These are phyloP conservation scores for Staphylotrichum tortipilum DNA, from an alignment of 495 filamentous ascomycete genomes.

Conservation along the genomic window DNA sequence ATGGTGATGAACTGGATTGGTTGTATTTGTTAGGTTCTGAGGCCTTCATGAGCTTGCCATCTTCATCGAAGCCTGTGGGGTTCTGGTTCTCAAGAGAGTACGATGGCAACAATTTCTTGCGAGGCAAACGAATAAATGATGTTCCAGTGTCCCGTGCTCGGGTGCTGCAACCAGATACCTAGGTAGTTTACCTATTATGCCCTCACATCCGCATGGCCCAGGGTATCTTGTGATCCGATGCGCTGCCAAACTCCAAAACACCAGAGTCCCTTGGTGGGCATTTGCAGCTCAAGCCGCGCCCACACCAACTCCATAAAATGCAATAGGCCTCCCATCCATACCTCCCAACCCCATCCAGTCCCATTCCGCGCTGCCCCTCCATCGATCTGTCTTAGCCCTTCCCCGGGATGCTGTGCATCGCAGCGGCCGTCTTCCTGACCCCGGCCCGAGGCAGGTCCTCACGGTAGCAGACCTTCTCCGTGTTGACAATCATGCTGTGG, in stretches of 20 bases:
- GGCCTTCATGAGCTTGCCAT: too few species aligned
- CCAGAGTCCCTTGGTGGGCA: too few species aligned
- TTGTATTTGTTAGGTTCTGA: too few species aligned
- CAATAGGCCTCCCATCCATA: too few species aligned
- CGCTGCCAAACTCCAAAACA: slow-evolving; percentile 4
- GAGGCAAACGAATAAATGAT: too few species aligned
- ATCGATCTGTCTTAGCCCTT: slow-evolving; percentile 14
- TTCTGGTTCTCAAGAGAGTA: too few species aligned
- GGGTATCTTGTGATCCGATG: slow-evolving; percentile 2
- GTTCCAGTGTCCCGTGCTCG: background rate
- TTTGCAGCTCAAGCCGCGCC: too few species aligned
- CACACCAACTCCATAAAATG: too few species aligned
- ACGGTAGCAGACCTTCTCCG: slow-evolving; percentile 26
- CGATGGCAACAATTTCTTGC: too few species aligned
- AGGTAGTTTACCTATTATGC: background rate
- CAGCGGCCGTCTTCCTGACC: slow-evolving; percentile 10
- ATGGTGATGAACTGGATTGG: too few species aligned
- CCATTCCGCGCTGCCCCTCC: background rate
- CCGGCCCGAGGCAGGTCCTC: slow-evolving; percentile 26
- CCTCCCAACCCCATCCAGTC: too few species aligned
- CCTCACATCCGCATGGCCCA: background rate
- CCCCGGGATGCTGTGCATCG: slow-evolving; percentile 8
- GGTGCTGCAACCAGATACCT: background rate
- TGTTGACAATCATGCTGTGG: slow-evolving; percentile 41
- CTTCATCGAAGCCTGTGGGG: too few species aligned